Base-by-base conservation (phyloP, 805 yeast genomes). In the Candida caryicola region DNA sequence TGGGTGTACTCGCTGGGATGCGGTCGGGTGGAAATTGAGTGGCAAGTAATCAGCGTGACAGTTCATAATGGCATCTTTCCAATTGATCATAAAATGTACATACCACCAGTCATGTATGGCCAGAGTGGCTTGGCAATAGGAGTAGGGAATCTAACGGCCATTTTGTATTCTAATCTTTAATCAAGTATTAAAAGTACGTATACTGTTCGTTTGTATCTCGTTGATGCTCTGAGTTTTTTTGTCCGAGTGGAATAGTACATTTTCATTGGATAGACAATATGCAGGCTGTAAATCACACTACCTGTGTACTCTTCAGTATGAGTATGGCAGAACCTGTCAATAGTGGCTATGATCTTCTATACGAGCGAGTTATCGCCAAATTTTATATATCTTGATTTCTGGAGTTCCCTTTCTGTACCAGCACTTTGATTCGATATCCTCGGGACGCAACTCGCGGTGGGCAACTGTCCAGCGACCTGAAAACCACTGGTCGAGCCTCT, bases 91-190 rank as follows among this genome's bases (percentile, higher is more conserved):
- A 7, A 27, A 13, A 7, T 6, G 21, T 58, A 76, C 82, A 59
- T 73, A 74, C 91, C 89, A 61, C 93, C 95, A 59, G 77, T 80
- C 56, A 84, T 84, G 66, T 85, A 83, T 60, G 95, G 95, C 95
- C 95, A 87, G 77, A 76, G 80, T 62, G 79, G 77, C 69, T 84
- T 86, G 59, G 76, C 55, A 46, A 74, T 62, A 46, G 80, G 79
- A 49, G 77, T 71, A 50, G 73, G 64, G 58, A 68, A 74, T 56
- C 61, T 62, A 54, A 64, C 56, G 50, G 55, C 50, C 69, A 64
- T 63, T 46, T 29, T 40, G 25, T 23, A 26, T 36, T 23, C 36
- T 25, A 29, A 26, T 23, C 25, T 21, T 21, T 7, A 21, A 21
- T 7, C 25, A 21, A 21, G 10, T 21, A 21, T 14, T 19, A 28